phyloP scores from a whole-genome alignment of 352 stramenopile species.

The Globisporangium spinosum region DNA sequence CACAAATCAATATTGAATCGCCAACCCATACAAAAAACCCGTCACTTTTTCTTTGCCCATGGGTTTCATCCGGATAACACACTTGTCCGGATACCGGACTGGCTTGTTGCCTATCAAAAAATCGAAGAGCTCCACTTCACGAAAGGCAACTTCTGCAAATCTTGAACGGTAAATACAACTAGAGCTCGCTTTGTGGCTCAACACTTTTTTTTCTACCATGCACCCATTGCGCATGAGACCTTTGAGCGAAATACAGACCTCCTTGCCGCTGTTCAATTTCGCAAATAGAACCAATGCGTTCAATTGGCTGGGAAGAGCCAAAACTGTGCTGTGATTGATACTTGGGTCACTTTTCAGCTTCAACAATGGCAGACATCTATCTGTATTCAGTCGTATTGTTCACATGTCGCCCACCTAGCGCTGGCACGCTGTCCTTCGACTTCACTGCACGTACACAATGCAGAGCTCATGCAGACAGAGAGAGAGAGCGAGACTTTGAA shows the following conservation, averaged over 20 bases:
- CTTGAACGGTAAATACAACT: not conserved
- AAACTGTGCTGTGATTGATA: not conserved
- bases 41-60: not conserved
- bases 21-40: conserved; percentile 18
- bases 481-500: not conserved
- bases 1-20: not conserved
- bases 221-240: not conserved
- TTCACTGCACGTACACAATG: not conserved
- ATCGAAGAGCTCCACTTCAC: conserved; percentile 4
- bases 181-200: not conserved
- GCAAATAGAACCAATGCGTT: not conserved
- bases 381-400: not conserved
- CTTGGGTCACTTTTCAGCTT: not conserved
- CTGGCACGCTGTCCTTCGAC: not conserved
- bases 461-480: not conserved
- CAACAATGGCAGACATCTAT: not conserved
- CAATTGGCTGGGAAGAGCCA: not conserved
- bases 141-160: conserved; percentile 5
- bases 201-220: not conserved
- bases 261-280: not conserved
- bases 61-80: conserved; percentile 15
- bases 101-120: conserved; percentile 20
- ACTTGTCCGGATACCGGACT: conserved; percentile 16
- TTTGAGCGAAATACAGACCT: not conserved
- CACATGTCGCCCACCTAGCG: not conserved